Evolutionary conservation across 345 rosid species (phyloP).

Genomic region (Citrus mangshanensis): DNA sequence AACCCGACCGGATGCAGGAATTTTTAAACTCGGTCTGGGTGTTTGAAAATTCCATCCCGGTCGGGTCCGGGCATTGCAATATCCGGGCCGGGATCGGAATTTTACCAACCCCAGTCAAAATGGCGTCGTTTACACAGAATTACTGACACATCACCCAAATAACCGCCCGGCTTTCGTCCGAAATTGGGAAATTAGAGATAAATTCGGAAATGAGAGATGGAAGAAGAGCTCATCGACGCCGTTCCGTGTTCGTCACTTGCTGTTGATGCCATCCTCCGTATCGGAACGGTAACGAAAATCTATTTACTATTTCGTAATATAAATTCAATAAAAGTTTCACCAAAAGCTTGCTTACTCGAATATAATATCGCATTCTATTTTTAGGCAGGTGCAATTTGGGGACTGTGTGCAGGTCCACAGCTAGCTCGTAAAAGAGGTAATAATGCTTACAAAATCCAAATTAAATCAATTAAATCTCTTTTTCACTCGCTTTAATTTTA

Average conservation of each 20-base stretch:
- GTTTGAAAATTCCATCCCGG: too few species aligned
- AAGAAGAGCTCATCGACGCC: slow-evolving; percentile 42
- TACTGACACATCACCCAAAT: background rate
- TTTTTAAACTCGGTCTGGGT: too few species aligned
- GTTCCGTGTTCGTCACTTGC: slow-evolving; percentile 82
- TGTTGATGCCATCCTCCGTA: slow-evolving; percentile 59
- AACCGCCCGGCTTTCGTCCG: background rate
- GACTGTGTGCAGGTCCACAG: slow-evolving; percentile 57
- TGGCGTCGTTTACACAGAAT: background rate
- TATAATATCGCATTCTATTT: background rate
- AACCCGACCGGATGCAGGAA: too few species aligned
- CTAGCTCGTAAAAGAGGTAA: slow-evolving; percentile 61
- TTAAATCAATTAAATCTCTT: background rate
- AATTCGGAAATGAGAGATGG: slow-evolving; percentile 39
- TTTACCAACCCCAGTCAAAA: background rate
- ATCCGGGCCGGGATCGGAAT: too few species aligned
- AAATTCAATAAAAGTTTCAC: background rate
- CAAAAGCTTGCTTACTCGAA: background rate
- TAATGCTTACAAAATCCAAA: background rate
- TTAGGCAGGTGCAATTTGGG: slow-evolving; percentile 83
- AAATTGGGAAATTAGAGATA: background rate
- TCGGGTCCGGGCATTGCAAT: too few species aligned
- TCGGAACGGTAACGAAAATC: slow-evolving; percentile 45
- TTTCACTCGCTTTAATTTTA: background rate
- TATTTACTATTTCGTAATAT: background rate